phyloP scores from a whole-genome alignment of 306 rosid genomes.

The Arachis stenosperma region DNA sequence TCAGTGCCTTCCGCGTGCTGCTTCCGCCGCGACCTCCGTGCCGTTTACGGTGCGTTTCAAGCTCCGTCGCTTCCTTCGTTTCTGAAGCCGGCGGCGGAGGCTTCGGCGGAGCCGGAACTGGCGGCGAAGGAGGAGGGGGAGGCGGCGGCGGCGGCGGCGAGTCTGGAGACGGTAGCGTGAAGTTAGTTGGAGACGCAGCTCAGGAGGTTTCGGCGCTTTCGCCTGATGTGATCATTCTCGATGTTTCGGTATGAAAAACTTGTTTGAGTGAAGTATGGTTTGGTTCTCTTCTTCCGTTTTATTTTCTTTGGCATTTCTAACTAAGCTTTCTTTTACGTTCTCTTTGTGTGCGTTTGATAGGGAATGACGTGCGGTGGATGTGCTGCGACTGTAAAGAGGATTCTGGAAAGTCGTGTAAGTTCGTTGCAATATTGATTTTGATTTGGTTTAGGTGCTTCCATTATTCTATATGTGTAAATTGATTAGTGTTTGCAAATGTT shows the following conservation, averaged over 20 bases:
- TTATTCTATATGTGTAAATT: constrained; percentile 24
- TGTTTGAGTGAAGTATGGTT: neutral
- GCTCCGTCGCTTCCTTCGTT: constrained; percentile 62
- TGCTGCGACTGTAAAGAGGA: constrained; percentile 87
- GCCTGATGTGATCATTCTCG: constrained; percentile 79
- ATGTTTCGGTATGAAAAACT: constrained; percentile 70
- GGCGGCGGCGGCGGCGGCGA: constrained; percentile 55
- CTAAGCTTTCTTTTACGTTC: constrained; percentile 9
- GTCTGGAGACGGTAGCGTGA: constrained; percentile 54
- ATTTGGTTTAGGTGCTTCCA: constrained; percentile 24
- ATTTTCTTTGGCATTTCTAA: neutral
- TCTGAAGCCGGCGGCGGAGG: constrained; percentile 58
- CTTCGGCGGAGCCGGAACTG: constrained; percentile 54
- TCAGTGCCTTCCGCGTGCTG: constrained; percentile 35
- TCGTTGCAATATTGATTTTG: constrained; percentile 25
- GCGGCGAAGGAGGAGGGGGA: constrained; percentile 49
- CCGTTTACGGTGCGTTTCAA: constrained; percentile 57
- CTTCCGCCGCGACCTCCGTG: constrained; percentile 37
- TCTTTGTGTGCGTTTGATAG: constrained; percentile 33
- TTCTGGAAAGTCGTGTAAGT: constrained; percentile 82
- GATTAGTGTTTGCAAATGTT: constrained; percentile 9
- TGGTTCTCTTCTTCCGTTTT: neutral
- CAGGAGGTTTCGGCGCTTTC: constrained; percentile 61
- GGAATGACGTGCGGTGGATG: constrained; percentile 90
- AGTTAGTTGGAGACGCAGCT: constrained; percentile 54